These are phyloP conservation scores for Ophiosphaerella herpotricha DNA, from an alignment of 2,329 filamentous ascomycete genomes.

Conservation along the genomic window DNA sequence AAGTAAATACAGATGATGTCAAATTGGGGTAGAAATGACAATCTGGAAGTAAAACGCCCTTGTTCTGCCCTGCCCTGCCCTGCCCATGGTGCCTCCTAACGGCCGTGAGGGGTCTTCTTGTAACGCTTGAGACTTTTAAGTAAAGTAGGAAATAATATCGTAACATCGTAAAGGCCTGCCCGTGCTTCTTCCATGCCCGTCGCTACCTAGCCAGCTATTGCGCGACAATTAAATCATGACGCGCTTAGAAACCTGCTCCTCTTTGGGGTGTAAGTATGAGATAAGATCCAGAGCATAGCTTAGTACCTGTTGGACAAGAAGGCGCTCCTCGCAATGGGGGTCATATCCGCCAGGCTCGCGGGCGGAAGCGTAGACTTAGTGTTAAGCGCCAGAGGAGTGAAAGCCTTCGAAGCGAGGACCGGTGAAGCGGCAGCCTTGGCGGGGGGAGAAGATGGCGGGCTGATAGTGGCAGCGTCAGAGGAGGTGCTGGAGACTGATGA, in stretches of 20 bases:
- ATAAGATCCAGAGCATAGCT: neutral
- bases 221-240: neutral
- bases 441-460: conserved; percentile 36
- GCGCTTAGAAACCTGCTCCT: conserved; percentile 1
- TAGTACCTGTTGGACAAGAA: conserved; percentile 43
- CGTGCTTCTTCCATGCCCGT: neutral
- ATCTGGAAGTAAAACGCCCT: neutral
- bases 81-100: conserved; percentile 15
- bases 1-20: neutral
- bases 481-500: conserved; percentile 31
- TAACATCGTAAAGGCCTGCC: conserved; percentile 20
- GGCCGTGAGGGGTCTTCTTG: conserved; percentile 23
- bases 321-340: conserved; percentile 21
- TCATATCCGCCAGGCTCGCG: conserved; percentile 27
- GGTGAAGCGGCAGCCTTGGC: conserved; percentile 31
- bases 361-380: conserved; percentile 35
- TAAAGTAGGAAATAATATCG: conserved; percentile 23
- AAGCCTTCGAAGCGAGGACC: conserved; percentile 30
- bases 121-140: conserved; percentile 19
- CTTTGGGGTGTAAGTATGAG: conserved; percentile 2
- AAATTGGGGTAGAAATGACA: conserved; percentile 1
- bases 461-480: conserved; percentile 23
- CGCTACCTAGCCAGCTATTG: conserved; percentile 3
- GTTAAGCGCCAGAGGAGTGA: conserved; percentile 43
- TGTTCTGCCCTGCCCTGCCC: conserved; percentile 5